These are phyloP conservation scores for Penicillium chermesinum DNA, from an alignment of 495 filamentous ascomycete species.

Conservation along the genomic window DNA sequence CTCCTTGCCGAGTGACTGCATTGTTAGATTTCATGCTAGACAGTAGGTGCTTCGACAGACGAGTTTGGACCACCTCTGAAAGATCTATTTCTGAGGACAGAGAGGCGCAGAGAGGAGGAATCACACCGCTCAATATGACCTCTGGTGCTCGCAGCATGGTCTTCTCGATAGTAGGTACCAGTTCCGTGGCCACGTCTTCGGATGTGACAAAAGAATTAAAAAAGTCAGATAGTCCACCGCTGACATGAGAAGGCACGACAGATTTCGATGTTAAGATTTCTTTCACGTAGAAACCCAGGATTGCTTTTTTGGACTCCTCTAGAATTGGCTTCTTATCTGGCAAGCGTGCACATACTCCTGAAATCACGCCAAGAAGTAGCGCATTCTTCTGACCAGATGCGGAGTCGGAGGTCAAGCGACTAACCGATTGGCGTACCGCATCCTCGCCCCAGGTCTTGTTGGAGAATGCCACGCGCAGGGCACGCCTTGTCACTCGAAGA, in stretches of 20 bases:
- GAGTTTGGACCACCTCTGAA: conserved; percentile 60
- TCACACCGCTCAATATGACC: conserved; percentile 71
- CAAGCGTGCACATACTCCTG: conserved; percentile 75
- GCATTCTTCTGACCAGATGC: conserved; percentile 62
- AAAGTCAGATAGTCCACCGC: conserved; percentile 73
- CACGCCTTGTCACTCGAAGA: conserved; percentile 66
- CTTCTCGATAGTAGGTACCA: conserved; percentile 82
- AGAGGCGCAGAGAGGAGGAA: conserved; percentile 62
- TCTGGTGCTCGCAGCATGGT: conserved; percentile 84
- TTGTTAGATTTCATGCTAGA: conserved; percentile 89
- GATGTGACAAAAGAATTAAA: conserved; percentile 67
- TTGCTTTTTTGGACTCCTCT: conserved; percentile 58
- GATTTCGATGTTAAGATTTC: conserved; percentile 80
- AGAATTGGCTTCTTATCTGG: conserved; percentile 52
- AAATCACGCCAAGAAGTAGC: conserved; percentile 73
- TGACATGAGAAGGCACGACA: conserved; percentile 64
- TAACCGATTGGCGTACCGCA: conserved; percentile 58
- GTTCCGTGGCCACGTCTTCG: conserved; percentile 68
- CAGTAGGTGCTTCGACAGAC: conserved; percentile 76
- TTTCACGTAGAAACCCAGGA: conserved; percentile 74
- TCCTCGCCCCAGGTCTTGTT: conserved; percentile 51
- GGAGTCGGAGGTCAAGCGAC: conserved; percentile 57
- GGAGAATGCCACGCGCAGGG: conserved; percentile 63
- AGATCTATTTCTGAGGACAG: conserved; percentile 69
- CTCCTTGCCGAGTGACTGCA: conserved; percentile 65